Evolutionary conservation across 352 stramenopile species (phyloP).

Genomic region (Phytophthora cajani): DNA sequence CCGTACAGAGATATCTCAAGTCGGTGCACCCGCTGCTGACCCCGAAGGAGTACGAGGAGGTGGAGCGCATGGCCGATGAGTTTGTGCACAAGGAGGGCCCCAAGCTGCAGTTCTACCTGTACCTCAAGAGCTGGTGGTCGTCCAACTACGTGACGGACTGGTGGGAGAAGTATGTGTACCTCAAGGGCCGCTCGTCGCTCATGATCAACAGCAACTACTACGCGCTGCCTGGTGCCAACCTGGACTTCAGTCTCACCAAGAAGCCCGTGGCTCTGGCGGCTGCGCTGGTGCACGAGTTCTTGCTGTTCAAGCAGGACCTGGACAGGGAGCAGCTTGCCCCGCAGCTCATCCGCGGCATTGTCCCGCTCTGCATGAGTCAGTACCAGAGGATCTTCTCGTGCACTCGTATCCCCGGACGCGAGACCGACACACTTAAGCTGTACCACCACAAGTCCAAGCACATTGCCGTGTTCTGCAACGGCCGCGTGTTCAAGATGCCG

Average conservation of each 20-base stretch:
- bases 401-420: conserved; percentile 87
- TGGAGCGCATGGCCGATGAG: conserved; percentile 84
- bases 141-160: conserved; percentile 92
- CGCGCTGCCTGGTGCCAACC: conserved; percentile 69
- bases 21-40: conserved; percentile 92
- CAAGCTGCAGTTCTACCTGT: conserved; percentile 92
- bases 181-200: conserved; percentile 87
- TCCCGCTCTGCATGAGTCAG: conserved; percentile 92
- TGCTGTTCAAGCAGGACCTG: conserved; percentile 89
- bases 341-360: conserved; percentile 84
- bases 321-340: conserved; percentile 85
- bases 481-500: conserved; percentile 90
- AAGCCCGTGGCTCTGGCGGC: conserved; percentile 75
- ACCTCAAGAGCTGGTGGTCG: conserved; percentile 91
- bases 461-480: conserved; percentile 86
- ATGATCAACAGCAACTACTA: conserved; percentile 96
- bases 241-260: conserved; percentile 66
- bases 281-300: conserved; percentile 75
- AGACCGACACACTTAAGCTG: conserved; percentile 84
- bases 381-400: conserved; percentile 92
- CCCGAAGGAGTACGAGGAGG: conserved; percentile 87
- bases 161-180: conserved; percentile 92
- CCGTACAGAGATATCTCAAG: conserved; percentile 91
- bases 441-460: conserved; percentile 84
- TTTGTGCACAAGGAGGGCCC: conserved; percentile 90